phyloP scores from a whole-genome alignment of 2,329 filamentous ascomycete species.

The Torrubiella hemipterigena region DNA sequence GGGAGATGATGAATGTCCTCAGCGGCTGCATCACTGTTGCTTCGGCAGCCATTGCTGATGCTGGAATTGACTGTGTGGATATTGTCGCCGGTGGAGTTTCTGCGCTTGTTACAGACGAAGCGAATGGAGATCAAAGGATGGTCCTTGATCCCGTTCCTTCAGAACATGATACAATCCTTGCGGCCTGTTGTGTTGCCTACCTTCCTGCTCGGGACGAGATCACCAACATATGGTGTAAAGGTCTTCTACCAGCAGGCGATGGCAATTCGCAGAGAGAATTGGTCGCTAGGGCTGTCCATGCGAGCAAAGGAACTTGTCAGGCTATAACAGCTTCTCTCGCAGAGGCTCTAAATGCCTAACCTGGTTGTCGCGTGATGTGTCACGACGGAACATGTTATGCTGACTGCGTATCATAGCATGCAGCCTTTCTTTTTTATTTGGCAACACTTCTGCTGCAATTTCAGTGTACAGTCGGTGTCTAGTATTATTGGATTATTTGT shows the following conservation, averaged over 20 bases:
- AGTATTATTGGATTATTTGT: too few relatives aligned
- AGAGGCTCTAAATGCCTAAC: slow-evolving; percentile 17
- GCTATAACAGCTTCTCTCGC: slow-evolving; percentile 20
- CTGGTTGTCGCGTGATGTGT: too few relatives aligned
- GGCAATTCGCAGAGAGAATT: slow-evolving; percentile 19
- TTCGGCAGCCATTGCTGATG: slow-evolving; percentile 84
- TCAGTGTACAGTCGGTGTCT: too few relatives aligned
- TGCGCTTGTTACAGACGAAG: slow-evolving; percentile 47
- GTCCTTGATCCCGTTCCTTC: slow-evolving; percentile 74
- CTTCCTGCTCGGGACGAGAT: slow-evolving; percentile 79
- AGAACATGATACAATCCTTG: slow-evolving; percentile 65
- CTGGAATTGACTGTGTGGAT: slow-evolving; percentile 91
- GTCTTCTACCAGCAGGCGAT: slow-evolving; percentile 36
- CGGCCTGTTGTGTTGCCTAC: slow-evolving; percentile 85
- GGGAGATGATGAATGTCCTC: slow-evolving; percentile 85
- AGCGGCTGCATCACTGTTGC: slow-evolving; percentile 89
- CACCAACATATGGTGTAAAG: slow-evolving; percentile 90
- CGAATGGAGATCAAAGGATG: slow-evolving; percentile 27
- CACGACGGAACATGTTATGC: too few relatives aligned
- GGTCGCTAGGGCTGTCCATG: slow-evolving; percentile 27
- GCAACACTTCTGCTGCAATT: too few relatives aligned
- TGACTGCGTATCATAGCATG: too few relatives aligned
- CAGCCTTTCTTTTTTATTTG: too few relatives aligned
- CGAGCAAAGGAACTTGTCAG: slow-evolving; percentile 23
- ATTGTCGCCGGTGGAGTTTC: slow-evolving; percentile 82